Conservation (phyloP, 2,329 filamentous ascomycete genomes). For the Aspergillus novoparasiticus region DNA sequence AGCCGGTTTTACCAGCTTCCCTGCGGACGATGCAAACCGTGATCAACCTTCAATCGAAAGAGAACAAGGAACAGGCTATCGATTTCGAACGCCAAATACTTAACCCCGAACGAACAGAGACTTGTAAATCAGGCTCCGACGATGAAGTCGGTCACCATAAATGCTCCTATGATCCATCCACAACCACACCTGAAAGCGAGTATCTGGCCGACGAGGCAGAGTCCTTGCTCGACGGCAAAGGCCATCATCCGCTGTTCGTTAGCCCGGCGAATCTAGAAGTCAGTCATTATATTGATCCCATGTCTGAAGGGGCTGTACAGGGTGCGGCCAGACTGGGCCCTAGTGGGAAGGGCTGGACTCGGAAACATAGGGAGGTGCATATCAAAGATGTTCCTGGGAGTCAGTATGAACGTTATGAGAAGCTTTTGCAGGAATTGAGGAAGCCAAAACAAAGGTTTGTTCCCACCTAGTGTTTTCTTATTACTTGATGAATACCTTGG, state of each 20-base stretch:
- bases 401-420: constrained; percentile 12
- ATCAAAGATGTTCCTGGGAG: constrained; percentile 18
- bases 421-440: constrained; percentile 18
- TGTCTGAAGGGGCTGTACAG: constrained; percentile 19
- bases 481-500: no score
- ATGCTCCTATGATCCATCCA: constrained; percentile 29
- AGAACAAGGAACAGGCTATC: neutral
- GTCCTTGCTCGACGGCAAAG: constrained; percentile 22
- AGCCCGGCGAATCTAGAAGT: constrained; percentile 28
- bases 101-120: constrained; percentile 24
- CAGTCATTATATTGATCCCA: constrained; percentile 24
- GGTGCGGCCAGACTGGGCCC: constrained; percentile 16
- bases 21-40: neutral
- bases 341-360: constrained; percentile 29
- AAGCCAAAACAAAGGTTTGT: constrained; percentile 2
- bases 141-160: constrained; percentile 29
- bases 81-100: constrained; percentile 23
- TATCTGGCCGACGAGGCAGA: constrained; percentile 24
- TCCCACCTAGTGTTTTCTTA: neutral
- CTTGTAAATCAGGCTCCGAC: constrained; percentile 29
- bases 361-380: constrained; percentile 22
- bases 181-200: constrained; percentile 25
- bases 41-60: neutral
- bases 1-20: neutral
- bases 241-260: constrained; percentile 25